Evolutionary conservation across 192 early-diverging fungal species (phyloP), one percentile per base, ranked within the genome.

Genomic region (Cladochytrium replicatum): DNA sequence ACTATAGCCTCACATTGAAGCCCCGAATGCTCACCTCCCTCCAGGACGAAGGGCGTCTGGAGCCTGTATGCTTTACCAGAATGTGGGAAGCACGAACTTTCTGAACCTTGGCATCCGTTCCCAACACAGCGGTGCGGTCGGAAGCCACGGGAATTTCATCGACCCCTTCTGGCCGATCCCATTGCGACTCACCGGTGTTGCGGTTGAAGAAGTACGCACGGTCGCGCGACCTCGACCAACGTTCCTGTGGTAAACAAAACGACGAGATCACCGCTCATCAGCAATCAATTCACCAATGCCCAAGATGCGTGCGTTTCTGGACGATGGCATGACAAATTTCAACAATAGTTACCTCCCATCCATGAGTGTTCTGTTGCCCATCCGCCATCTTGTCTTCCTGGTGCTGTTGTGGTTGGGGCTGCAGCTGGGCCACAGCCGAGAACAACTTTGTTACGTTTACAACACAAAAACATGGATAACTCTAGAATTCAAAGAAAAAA

Each of bases 31-130:
- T 27, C 57, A 84, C 86, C 65, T 93, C 76, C 61, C 72, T 83
- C 91, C 93, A 96, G 8, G 90, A 91, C 48, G 78, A 83, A 7
- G 95, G 93, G 13, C 87, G 71, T 29, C 95, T 72, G 25, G 83
- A 86, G 13, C 81, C 81, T 15, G 56, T 64, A 61, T 96, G 91
- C 63, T 98, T 98, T 46, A 91, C 88, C 11, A 98, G 65, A 23
- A 98, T 67, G 52, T 98, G 95, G 25, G 81, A 83, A 15, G 89
- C 95, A 6, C 89, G 72, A 29, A 93, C 57, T 41, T 61, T 31
- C 19, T 19, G n/a, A 25, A n/a, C 7, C 11, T 50, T 34, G 22
- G 31, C 48, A 2, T 23, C 1, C 1, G 22, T 11, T 13, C 27
- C 38, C 11, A 22, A 15, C 21, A 9, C 7, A 2, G 21, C 28